phyloP scores from a whole-genome alignment of 306 rosid species.

The Trifolium subterraneum region DNA sequence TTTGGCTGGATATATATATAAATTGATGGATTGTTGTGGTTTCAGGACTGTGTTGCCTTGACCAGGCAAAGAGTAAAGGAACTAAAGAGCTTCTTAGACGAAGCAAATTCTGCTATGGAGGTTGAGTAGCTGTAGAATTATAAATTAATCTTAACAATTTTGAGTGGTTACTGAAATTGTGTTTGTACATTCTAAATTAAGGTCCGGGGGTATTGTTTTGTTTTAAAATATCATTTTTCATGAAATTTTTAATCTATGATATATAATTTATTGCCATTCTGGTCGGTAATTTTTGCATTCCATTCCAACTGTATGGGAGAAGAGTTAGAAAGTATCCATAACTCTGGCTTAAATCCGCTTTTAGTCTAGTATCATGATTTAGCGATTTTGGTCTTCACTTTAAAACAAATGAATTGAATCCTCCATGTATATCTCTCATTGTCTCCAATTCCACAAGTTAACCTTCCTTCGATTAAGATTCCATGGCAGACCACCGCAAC shows the following conservation, averaged over 20 bases:
- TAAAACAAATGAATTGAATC: not conserved
- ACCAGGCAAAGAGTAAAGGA: conserved; percentile 80
- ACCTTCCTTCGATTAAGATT: no score
- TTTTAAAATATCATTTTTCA: conserved; percentile 5
- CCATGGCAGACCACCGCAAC: no score
- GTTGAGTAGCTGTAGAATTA: conserved; percentile 63
- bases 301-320: not conserved
- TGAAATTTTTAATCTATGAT: conserved; percentile 1
- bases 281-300: not conserved
- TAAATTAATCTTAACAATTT: conserved; percentile 1
- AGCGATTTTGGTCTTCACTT: not conserved
- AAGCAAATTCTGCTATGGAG: conserved; percentile 68
- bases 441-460: no score
- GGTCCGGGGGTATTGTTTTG: not conserved
- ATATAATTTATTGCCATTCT: not conserved
- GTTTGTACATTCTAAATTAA: conserved; percentile 41
- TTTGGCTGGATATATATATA: not conserved
- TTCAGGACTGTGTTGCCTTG: conserved; percentile 85
- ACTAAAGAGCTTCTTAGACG: conserved; percentile 62
- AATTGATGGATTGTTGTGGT: conserved; percentile 34
- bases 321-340: not conserved
- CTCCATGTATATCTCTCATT: not conserved
- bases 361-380: not conserved
- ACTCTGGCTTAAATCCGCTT: not conserved
- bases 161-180: conserved; percentile 7